Percentiles rank a stretch among this genome's conserved stretches.
These are phyloP conservation scores for Neonothopanus nambi DNA, from an alignment of 1,284 basidiomycete genomes.

Conservation along the genomic window DNA sequence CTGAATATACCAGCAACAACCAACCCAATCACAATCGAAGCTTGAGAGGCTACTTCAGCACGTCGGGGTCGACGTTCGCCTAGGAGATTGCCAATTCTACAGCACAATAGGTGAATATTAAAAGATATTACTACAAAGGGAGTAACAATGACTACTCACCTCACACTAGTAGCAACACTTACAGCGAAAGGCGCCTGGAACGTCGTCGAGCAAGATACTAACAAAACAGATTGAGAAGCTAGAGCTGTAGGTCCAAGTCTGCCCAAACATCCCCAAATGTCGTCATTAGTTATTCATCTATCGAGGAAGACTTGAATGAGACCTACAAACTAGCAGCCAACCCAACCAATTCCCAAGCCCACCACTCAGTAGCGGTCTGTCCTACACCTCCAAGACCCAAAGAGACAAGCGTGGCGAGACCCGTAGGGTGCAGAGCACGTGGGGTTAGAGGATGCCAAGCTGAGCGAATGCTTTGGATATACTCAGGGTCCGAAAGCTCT, in stretches of 20 bases:
- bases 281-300: no score
- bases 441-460: slow-evolving; percentile 2
- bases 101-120: neutral
- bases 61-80: slow-evolving; percentile 71
- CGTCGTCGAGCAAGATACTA: slow-evolving; percentile 74
- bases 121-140: neutral
- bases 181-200: slow-evolving; percentile 87
- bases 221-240: slow-evolving; percentile 73
- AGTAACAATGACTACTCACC: slow-evolving; percentile 42
- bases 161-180: slow-evolving; percentile 80
- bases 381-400: slow-evolving; percentile 13
- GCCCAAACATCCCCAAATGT: neutral
- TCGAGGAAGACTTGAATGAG: neutral
- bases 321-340: slow-evolving; percentile 59
- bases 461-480: neutral
- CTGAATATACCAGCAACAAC: slow-evolving; percentile 60
- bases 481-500: no score
- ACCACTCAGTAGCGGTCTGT: slow-evolving; percentile 30
- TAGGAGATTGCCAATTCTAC: slow-evolving; percentile 79
- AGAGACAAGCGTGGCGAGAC: slow-evolving; percentile 3
- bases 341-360: slow-evolving; percentile 83
- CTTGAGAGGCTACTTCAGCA: slow-evolving; percentile 64
- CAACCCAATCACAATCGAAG: slow-evolving; percentile 63
- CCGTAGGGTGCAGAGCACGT: slow-evolving; percentile 8
- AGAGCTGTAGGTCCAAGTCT: slow-evolving; percentile 58